Percentiles rank a stretch among this genome's conserved stretches.
Evolutionary conservation across 352 stramenopile species (phyloP).

Genomic region (Phytopythium boreale): DNA sequence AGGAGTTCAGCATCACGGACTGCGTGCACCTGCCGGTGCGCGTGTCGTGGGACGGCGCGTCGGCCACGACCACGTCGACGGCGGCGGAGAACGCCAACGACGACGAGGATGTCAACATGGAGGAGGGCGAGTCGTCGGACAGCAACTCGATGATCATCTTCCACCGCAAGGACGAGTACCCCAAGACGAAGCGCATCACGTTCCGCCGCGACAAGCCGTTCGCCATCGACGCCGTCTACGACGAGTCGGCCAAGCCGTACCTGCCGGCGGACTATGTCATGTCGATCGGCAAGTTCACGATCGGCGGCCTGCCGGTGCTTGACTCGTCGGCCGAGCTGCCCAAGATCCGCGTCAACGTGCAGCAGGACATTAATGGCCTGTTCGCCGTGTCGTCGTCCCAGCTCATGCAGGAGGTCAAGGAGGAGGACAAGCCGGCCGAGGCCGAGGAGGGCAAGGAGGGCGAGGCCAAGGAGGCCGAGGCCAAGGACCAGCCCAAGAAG

Average conservation of each 20-base stretch:
- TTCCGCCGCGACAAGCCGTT: slow-evolving; percentile 93
- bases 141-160: slow-evolving; percentile 94
- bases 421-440: slow-evolving; percentile 70
- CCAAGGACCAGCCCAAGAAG: slow-evolving; percentile 85
- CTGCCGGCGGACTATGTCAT: slow-evolving; percentile 70
- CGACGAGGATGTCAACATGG: slow-evolving; percentile 88
- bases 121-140: slow-evolving; percentile 28
- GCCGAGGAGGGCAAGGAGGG: slow-evolving; percentile 60
- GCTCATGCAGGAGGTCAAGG: slow-evolving; percentile 96
- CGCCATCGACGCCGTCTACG: slow-evolving; percentile 89
- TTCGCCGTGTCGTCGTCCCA: slow-evolving; percentile 95
- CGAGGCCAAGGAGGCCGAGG: slow-evolving; percentile 63
- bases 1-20: slow-evolving; percentile 89
- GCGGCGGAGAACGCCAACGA: slow-evolving; percentile 67
- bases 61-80: slow-evolving; percentile 34
- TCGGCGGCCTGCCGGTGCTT: slow-evolving; percentile 84
- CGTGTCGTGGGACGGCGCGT: slow-evolving; percentile 90
- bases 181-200: slow-evolving; percentile 96
- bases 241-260: slow-evolving; percentile 67
- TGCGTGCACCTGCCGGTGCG: slow-evolving; percentile 91
- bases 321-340: slow-evolving; percentile 75
- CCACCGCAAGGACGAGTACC: slow-evolving; percentile 94
- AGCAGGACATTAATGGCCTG: slow-evolving; percentile 96
- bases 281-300: slow-evolving; percentile 91
- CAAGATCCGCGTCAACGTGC: slow-evolving; percentile 97